Evolutionary conservation across 202 grass and related monocot genomes (phyloP).

Genomic region (Dendrocalamus latiflorus): DNA sequence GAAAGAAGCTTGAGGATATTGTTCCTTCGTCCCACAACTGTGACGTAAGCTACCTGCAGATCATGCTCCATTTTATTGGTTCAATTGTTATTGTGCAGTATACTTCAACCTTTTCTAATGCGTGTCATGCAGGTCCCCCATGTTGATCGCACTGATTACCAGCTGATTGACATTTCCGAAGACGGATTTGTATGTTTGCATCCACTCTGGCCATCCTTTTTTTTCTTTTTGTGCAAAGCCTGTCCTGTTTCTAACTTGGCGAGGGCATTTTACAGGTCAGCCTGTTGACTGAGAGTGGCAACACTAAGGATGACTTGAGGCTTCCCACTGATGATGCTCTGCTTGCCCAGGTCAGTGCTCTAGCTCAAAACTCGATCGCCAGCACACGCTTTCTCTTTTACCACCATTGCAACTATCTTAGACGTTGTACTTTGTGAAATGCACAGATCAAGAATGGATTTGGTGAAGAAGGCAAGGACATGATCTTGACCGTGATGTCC

Average conservation of each 20-base stretch:
- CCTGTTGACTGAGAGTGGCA: conserved; percentile 59
- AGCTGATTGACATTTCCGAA: conserved; percentile 75
- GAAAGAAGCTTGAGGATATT: conserved; percentile 79
- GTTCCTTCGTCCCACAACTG: conserved; percentile 84
- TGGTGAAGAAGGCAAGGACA: conserved; percentile 58
- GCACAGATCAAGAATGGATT: conserved; percentile 58
- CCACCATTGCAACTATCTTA: background rate
- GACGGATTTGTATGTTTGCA: conserved; percentile 55
- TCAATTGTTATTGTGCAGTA: background rate
- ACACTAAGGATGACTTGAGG: conserved; percentile 57
- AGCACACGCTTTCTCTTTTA: background rate
- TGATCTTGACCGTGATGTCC: conserved; percentile 58
- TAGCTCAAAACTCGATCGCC: background rate
- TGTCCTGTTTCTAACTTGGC: background rate
- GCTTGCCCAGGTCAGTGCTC: conserved; percentile 25
- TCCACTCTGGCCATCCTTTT: background rate
- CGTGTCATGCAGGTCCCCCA: conserved; percentile 34
- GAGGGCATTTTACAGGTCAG: conserved; percentile 36
- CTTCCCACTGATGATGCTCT: conserved; percentile 57
- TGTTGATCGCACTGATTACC: conserved; percentile 54
- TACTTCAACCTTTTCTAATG: background rate
- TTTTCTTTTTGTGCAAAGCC: background rate
- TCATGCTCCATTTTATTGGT: background rate
- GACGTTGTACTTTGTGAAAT: background rate
- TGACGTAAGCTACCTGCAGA: conserved; percentile 36